A percentile compares a stretch with the other conserved stretches of the same genome.
Conservation (phyloP, 352 stramenopile genomes). For the Thalassiosira tumida region DNA sequence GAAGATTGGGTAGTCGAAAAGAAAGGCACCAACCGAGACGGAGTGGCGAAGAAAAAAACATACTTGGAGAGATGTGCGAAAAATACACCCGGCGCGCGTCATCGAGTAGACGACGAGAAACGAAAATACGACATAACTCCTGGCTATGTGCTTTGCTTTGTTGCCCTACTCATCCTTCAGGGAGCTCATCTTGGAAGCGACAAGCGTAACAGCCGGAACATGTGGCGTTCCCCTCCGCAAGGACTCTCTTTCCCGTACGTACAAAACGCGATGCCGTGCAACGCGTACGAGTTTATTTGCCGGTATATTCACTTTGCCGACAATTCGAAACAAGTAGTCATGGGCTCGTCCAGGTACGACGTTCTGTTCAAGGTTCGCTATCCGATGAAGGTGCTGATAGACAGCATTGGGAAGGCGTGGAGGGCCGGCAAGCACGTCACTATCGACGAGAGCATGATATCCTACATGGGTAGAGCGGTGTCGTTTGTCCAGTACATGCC, state of each 20-base stretch:
- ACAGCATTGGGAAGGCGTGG: slow-evolving; percentile 55
- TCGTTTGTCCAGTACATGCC: slow-evolving; percentile 72
- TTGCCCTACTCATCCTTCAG: slow-evolving; percentile 51
- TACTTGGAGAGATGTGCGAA: slow-evolving; percentile 23
- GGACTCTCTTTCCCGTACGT: slow-evolving; percentile 42
- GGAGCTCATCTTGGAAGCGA: slow-evolving; percentile 41
- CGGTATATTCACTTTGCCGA: slow-evolving; percentile 42
- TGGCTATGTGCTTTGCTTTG: slow-evolving; percentile 54
- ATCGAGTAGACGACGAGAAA: slow-evolving; percentile 27
- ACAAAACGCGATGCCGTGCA: slow-evolving; percentile 45
- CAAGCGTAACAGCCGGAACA: neutral
- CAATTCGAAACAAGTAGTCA: slow-evolving; percentile 37
- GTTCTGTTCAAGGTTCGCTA: slow-evolving; percentile 61
- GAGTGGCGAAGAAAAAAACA: slow-evolving; percentile 13
- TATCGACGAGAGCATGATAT: slow-evolving; percentile 79
- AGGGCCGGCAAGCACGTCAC: slow-evolving; percentile 54
- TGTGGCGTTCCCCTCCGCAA: neutral
- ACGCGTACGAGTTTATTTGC: slow-evolving; percentile 60
- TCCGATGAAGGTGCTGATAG: slow-evolving; percentile 36
- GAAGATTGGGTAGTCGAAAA: slow-evolving; percentile 58
- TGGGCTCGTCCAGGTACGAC: slow-evolving; percentile 13
- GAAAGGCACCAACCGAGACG: slow-evolving; percentile 14
- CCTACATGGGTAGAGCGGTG: slow-evolving; percentile 59
- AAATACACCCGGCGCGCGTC: slow-evolving; percentile 3
- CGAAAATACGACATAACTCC: slow-evolving; percentile 28